Base-by-base conservation (phyloP, 257 asterid genomes). In the Penstemon eatonii region DNA sequence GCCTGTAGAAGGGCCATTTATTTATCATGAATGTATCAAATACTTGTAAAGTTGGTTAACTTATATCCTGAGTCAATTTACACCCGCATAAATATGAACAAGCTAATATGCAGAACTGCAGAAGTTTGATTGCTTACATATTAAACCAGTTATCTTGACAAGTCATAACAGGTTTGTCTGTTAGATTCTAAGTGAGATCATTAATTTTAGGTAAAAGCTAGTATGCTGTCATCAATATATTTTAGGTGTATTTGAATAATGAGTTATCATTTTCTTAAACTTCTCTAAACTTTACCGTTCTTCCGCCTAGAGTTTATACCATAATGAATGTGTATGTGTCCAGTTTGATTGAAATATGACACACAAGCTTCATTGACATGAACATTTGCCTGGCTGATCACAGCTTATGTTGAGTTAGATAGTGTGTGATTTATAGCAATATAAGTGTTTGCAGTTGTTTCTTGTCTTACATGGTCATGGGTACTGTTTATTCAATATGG, bases 21-120 rank as follows among this genome's bases (percentile, higher is more conserved):
- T 43, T 41, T 71, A 37, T 50, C 50, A 38, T 53, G 52, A 57
- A 5, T 38, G 41, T 7, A 63, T 57, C 46, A 33, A 43, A 46
- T 50, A n/a, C 56, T 74, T 68, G 70, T 38, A 6, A 41, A 68
- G 56, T 46, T 25, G 6, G 63, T 65, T 36, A 65, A 65, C 13
- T 56, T 66, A 19, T 5, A 56, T 53, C 4, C 9, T 25, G 33
- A 25, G 73, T 66, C 63, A 63, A 37, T 36, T 63, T 68, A 50
- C 41, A 50, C 61, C 44, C 33, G 49, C 70, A 39, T 65, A 12
- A 64, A 49, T 8, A 25, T 25, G 39, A 46, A 49, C 68, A 41
- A 7, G 41, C 71, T 59, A 11, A 73, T 56, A 66, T 43, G 50
- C 8, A 36, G 43, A 42, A 58, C 59, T 43, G 50, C 8, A 36